Evolutionary conservation across 2,329 filamentous ascomycete species (phyloP), one percentile per base, ranked within the genome.

Genomic region (Hyphodiscus sp.): DNA sequence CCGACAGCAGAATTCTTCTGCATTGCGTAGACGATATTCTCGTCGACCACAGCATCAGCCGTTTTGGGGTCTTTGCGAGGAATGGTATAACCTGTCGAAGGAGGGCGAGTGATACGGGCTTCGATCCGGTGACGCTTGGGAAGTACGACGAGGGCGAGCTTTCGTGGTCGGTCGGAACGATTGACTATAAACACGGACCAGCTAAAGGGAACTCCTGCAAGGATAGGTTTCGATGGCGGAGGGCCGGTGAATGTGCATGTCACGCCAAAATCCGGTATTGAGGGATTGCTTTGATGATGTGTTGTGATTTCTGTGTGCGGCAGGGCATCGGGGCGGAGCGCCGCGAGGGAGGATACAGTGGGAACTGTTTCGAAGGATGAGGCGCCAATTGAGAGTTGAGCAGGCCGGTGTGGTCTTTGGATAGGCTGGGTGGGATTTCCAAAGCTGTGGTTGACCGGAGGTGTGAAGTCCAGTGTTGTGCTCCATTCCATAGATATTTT

Each of bases 181-280:
- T 92, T 94, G 59, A 89, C 85, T 41, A 91, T 83, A 64, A 89
- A 87, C 16, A 91, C 77, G 33, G 78, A 79, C 84, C 89, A 89
- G 42, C 75, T 73, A 67, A 94, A 91, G 48, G 83, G 74, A 45
- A 87, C 77, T 41, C 86, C 86, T 0, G 83, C 78, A 53, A 74
- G 76, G 20, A 89, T 74, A 50, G 77, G 74, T 16, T 85, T 73
- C 52, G 76, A 73, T 26, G 86, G 72, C 13, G 69, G 56, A 33
- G 86, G 86, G 0, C 80, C 83, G 6, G 79, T 80, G 65, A 94
- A 85, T 42, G 86, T 90, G 71, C 92, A 82, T 38, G 85, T 89
- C 53, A 92, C 80, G 54, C 86, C 87, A 49, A 88, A 80, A 55
- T 86, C 79, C 2, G 78, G 77, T 41, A 81, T 67, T 49, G 73